phyloP scores from a whole-genome alignment of 2,329 filamentous ascomycete species.

The Lachnellula willkommii region DNA sequence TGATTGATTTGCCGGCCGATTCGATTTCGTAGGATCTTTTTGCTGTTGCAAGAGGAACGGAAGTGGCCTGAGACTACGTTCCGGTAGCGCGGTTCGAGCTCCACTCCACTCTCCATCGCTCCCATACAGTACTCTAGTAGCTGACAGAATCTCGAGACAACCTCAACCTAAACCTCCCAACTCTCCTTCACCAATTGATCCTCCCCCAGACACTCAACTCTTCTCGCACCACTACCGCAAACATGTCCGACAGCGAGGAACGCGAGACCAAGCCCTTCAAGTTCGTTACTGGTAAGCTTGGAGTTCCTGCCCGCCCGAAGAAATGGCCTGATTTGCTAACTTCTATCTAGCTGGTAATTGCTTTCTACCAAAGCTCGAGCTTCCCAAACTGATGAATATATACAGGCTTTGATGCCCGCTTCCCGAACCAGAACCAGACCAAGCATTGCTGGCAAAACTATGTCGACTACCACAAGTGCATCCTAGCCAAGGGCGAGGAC shows the following conservation, averaged over 20 bases:
- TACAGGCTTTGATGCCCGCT: conserved; percentile 95
- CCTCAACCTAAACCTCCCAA: conserved; percentile 27
- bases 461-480: conserved; percentile 99
- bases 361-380: conserved; percentile 4
- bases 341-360: conserved; percentile 43
- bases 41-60: conserved; percentile 13
- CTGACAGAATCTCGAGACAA: conserved; percentile 32
- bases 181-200: conserved; percentile 32
- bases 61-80: conserved; percentile 27
- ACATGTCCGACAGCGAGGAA: conserved; percentile 79
- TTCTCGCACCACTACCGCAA: conserved; percentile 42
- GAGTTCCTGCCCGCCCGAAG: conserved; percentile 18
- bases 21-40: conserved; percentile 10
- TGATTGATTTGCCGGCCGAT: conserved; percentile 18
- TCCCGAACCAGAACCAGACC: conserved; percentile 96
- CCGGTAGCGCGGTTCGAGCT: conserved; percentile 4
- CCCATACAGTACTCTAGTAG: no score
- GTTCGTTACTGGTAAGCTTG: conserved; percentile 89
- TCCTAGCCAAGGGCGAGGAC: conserved; percentile 96
- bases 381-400: conserved; percentile 16
- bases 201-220: conserved; percentile 27
- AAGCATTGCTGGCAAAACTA: conserved; percentile 99
- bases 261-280: conserved; percentile 99
- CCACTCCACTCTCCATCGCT: conserved; percentile 3
- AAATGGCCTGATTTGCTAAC: conserved; percentile 37